These are phyloP conservation scores for Teunomyces pallodes DNA, from an alignment of 805 yeast genomes.

Conservation along the genomic window DNA sequence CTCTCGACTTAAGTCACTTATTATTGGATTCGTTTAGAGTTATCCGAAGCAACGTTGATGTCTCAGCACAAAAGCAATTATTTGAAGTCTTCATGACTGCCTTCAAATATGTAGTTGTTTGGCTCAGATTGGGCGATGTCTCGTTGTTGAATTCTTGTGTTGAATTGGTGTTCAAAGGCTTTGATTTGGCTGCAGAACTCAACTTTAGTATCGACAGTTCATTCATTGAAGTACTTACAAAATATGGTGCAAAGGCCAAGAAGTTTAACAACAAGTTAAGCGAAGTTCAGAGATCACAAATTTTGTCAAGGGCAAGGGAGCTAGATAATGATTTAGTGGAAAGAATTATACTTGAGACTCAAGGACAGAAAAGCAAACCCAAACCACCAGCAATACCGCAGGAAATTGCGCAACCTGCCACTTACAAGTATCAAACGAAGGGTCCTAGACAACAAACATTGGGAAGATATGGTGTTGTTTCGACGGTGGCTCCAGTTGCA, in stretches of 20 bases:
- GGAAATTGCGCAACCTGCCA: constrained; percentile 12
- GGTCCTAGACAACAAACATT: constrained; percentile 35
- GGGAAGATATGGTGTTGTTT: constrained; percentile 32
- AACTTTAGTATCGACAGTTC: constrained; percentile 49
- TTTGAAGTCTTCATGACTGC: constrained; percentile 58
- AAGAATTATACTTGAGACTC: constrained; percentile 27
- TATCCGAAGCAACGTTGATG: constrained; percentile 11
- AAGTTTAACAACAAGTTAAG: constrained; percentile 68
- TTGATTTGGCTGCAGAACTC: constrained; percentile 61
- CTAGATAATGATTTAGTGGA: constrained; percentile 57
- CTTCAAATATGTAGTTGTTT: constrained; percentile 64
- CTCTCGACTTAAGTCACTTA: constrained; percentile 70
- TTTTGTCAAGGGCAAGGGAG: constrained; percentile 58
- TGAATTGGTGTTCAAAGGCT: constrained; percentile 58
- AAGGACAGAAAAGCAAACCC: constrained; percentile 8
- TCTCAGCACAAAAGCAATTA: constrained; percentile 19
- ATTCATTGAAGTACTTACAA: constrained; percentile 56
- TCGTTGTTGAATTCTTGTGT: constrained; percentile 75
- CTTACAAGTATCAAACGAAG: constrained; percentile 22
- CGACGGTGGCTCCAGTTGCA: constrained; percentile 31
- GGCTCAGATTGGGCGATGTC: constrained; percentile 81
- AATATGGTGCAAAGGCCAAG: constrained; percentile 63
- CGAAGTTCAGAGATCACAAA: constrained; percentile 61
- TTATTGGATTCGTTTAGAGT: constrained; percentile 64
- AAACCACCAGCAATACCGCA: constrained; percentile 6